Base-by-base conservation (phyloP, 768 basidiomycete genomes). In the Tricholoma flavovirens region DNA sequence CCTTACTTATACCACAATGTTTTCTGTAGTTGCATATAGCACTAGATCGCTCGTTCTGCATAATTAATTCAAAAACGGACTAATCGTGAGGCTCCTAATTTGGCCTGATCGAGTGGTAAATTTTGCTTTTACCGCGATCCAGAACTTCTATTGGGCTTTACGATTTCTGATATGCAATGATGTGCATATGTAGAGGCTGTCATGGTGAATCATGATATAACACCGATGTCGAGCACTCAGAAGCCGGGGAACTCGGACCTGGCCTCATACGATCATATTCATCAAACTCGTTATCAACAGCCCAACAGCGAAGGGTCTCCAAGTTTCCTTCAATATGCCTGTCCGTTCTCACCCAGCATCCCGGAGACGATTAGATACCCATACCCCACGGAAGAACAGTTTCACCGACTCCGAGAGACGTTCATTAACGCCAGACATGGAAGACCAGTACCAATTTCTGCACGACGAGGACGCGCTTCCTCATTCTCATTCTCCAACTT, bases 311-410 rank as follows among this genome's bases (percentile, higher is more conserved):
- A n/a, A n/a, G n/a, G n/a, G n/a, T n/a, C n/a, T n/a, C n/a, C n/a
- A n/a, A n/a, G n/a, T n/a, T n/a, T 4, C 9, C 40, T 4, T 42
- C 40, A 19, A 8, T 17, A 42, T 42, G 40, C 17, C 40, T 42
- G 4, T 42, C 17, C 40, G 14, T 42, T 42, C 19, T 19, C 17
- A 19, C 11, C 30, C 51, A 32, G 22, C 14, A 19, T 42, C 62
- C 57, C 17, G 40, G 17, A 42, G 40, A 15, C 19, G 40, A 38
- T 61, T 61, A 42, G 60, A 58, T 55, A 29, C 40, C 55, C 59
- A 26, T 30, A 84, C 86, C 84, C 81, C 84, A 46, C 77, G 84
- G 54, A 82, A 84, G 64, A 85, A 86, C 70, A 85, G 83, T 68
- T 78, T 85, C 70, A 77, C 74, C 60, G 85, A 87, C 67, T 82